Conservation (phyloP, 768 basidiomycete genomes). For the Amanita molliuscula region DNA sequence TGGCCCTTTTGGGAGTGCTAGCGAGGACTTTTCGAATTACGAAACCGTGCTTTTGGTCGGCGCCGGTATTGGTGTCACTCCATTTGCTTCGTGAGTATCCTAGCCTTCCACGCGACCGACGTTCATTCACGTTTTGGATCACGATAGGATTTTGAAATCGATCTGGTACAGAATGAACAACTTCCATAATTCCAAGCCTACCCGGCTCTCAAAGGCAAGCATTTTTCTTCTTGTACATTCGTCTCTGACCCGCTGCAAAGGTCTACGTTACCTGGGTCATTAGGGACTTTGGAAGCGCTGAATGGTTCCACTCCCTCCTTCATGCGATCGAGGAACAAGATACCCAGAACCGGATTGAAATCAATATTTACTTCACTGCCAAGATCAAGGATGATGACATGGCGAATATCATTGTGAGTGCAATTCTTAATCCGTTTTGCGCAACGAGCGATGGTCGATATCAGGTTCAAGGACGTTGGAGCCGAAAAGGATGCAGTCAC, state of each 20-base stretch:
- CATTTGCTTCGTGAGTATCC: slow-evolving; percentile 79
- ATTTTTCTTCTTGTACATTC: neutral
- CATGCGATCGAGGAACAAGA: slow-evolving; percentile 94
- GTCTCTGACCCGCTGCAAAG: slow-evolving; percentile 13
- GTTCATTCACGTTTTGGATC: neutral
- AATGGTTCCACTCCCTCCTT: slow-evolving; percentile 92
- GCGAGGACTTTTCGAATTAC: slow-evolving; percentile 85
- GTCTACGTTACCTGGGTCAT: slow-evolving; percentile 96
- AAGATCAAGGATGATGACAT: slow-evolving; percentile 88
- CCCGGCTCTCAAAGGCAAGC: slow-evolving; percentile 71
- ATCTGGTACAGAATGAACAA: slow-evolving; percentile 98
- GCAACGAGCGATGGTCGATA: neutral
- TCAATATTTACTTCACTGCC: slow-evolving; percentile 89
- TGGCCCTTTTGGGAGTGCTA: slow-evolving; percentile 89
- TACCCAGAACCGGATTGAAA: slow-evolving; percentile 75
- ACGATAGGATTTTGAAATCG: slow-evolving; percentile 66
- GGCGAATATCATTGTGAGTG: slow-evolving; percentile 72
- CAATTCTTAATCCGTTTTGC: neutral
- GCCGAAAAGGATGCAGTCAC: slow-evolving; percentile 91
- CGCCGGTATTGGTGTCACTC: slow-evolving; percentile 94
- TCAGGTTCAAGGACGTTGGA: slow-evolving; percentile 83
- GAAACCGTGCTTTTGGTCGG: slow-evolving; percentile 86
- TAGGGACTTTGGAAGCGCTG: slow-evolving; percentile 80
- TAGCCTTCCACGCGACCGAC: neutral
- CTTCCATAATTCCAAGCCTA: slow-evolving; percentile 61